These are phyloP conservation scores for Aphanomyces astaci DNA, from an alignment of 352 stramenopile species.

Conservation along the genomic window DNA sequence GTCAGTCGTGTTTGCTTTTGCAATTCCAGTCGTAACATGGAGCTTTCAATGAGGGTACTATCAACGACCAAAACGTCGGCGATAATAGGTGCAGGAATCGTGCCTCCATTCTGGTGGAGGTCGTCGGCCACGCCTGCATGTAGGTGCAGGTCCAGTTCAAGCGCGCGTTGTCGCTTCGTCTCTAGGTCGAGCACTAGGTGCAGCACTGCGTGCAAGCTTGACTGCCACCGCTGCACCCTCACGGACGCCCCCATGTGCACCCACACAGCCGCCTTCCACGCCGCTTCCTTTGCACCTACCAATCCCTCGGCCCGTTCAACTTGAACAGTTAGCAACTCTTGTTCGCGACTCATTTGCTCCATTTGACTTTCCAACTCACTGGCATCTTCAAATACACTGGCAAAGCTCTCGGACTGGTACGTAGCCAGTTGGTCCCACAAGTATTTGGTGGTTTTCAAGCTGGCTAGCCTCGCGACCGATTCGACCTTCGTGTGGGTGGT, in stretches of 20 bases:
- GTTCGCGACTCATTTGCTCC: not conserved
- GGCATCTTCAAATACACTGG: not conserved
- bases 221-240: not conserved
- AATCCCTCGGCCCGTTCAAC: not conserved
- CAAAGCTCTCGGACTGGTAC: conserved; percentile 17
- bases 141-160: not conserved
- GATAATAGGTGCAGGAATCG: too few relatives aligned
- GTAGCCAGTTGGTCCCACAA: conserved; percentile 7
- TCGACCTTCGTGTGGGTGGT: conserved; percentile 8
- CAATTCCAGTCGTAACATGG: conserved; percentile 15
- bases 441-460: conserved; percentile 16
- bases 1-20: conserved; percentile 15
- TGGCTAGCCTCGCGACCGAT: not conserved
- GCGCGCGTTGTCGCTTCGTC: conserved; percentile 12
- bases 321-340: not conserved
- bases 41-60: conserved; percentile 3
- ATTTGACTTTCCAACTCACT: not conserved
- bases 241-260: not conserved
- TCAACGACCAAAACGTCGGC: too few relatives aligned
- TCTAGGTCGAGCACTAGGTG: not conserved
- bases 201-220: not conserved
- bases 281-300: not conserved
- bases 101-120: too few relatives aligned
- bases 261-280: not conserved
- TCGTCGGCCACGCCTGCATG: not conserved